Evolutionary conservation across 306 rosid genomes (phyloP), one percentile per base, ranked within the genome.

Genomic region (barrel medic (Medicago truncatula)): DNA sequence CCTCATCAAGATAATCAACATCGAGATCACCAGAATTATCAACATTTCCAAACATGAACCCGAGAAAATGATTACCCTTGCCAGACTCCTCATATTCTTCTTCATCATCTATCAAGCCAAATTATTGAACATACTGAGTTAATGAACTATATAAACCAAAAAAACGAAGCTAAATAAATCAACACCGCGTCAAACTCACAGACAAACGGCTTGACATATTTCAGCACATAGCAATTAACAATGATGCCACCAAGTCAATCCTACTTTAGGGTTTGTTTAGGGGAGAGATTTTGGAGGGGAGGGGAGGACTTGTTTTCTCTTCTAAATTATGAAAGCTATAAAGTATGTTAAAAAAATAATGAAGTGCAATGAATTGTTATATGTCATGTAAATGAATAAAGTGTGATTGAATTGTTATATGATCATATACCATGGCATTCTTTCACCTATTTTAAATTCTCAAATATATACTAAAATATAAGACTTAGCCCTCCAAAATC

Each of bases 1-100:
- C 98, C 97, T 94, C 95, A 23, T 94, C 98, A 84, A 94, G 96
- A 85, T 92, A 94, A 83, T 94, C 97, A 15, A 80, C 98, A 77
- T 94, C 97, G 46, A 94, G 97, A 82, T 89, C 95, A 31, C 97
- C 98, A 28, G 96, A 94, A 73, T 94, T 92, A 74, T 94, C 96
- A 34, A 94, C 96, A 84, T 94, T 94, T 46, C 98, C 98, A 75
- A 92, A 94, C 97, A 94, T 94, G 86, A 94, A 92, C 44, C 96
- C 98, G 54, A 94, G 83, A 41, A 92, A 85, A 46, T 96, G 90
- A 76, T 87, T 87, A 71, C 92, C 92, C 54, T 87, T 85, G 73
- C 86, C 95, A 78, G 49, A 80, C 76, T 92, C 97, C 82, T 94
- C 97, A 7, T 87, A 88, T 60, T 90, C 92, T 52, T 91, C 98